phyloP scores from a whole-genome alignment of 192 early-diverging fungal genomes.

The Linnemannia exigua region DNA sequence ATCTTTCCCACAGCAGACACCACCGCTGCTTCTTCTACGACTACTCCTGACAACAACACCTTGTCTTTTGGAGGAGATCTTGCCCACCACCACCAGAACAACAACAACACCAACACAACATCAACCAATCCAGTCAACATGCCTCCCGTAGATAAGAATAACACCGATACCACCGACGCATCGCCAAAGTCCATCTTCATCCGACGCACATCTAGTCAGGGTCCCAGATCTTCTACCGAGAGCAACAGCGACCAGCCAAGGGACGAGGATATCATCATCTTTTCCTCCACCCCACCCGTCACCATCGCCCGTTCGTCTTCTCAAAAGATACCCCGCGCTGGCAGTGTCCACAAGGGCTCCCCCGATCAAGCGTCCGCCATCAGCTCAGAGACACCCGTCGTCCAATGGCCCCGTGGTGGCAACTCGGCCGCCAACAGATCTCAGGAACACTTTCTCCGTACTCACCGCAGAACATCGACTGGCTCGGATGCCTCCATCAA shows the following conservation, averaged over 20 bases:
- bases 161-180: not conserved
- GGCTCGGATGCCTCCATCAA: slow-evolving; percentile 49
- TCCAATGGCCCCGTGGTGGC: slow-evolving; percentile 50
- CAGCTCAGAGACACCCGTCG: slow-evolving; percentile 37
- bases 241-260: slow-evolving; percentile 9
- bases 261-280: slow-evolving; percentile 54
- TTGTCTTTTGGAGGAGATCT: not conserved
- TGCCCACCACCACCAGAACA: not conserved
- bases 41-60: not conserved
- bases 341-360: slow-evolving; percentile 39
- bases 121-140: not conserved
- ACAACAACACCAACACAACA: not conserved
- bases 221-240: slow-evolving; percentile 19
- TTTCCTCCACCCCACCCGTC: slow-evolving; percentile 49
- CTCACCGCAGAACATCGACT: slow-evolving; percentile 40
- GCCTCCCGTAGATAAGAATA: not conserved
- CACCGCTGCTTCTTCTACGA: not conserved
- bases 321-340: slow-evolving; percentile 20
- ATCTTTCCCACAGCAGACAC: not conserved
- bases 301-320: slow-evolving; percentile 35
- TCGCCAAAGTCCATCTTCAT: slow-evolving; percentile 36
- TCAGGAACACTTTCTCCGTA: slow-evolving; percentile 48
- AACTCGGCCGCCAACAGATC: slow-evolving; percentile 47
- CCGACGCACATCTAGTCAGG: slow-evolving; percentile 44
- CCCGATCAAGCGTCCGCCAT: slow-evolving; percentile 35